These are phyloP conservation scores for Ulmus americana DNA, from an alignment of 331 rosid species.

Conservation along the genomic window DNA sequence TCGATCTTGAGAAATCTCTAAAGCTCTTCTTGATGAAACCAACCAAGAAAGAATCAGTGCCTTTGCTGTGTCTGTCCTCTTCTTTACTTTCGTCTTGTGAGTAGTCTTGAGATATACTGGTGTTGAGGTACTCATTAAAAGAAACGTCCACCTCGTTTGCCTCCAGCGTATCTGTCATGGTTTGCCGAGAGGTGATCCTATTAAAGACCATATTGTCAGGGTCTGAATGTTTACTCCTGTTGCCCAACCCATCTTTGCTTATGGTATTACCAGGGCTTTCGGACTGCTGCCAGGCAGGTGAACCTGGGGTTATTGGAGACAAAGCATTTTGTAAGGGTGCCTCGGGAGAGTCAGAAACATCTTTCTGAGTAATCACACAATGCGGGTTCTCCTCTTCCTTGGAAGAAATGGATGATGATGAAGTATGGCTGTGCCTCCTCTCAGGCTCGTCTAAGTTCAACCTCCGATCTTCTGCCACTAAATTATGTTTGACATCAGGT, in stretches of 20 bases:
- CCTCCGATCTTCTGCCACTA: slow-evolving; percentile 20
- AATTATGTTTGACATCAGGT: slow-evolving; percentile 4
- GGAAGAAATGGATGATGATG: slow-evolving; percentile 26
- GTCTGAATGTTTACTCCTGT: slow-evolving; percentile 12
- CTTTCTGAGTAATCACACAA: slow-evolving; percentile 5
- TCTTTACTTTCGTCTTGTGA: slow-evolving; percentile 29
- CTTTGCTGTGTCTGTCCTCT: slow-evolving; percentile 29
- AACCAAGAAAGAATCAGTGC: slow-evolving; percentile 22
- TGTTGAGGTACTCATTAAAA: slow-evolving; percentile 30
- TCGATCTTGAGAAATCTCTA: slow-evolving; percentile 31
- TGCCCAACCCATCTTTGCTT: slow-evolving; percentile 16
- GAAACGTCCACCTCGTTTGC: slow-evolving; percentile 31
- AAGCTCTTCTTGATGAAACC: slow-evolving; percentile 33
- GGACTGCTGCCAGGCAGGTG: slow-evolving; percentile 20
- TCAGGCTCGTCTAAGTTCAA: slow-evolving; percentile 18
- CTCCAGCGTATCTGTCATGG: slow-evolving; percentile 21
- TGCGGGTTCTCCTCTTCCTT: slow-evolving; percentile 20
- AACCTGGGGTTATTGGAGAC: slow-evolving; percentile 21
- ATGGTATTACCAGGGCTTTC: slow-evolving; percentile 17
- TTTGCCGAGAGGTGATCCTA: slow-evolving; percentile 11
- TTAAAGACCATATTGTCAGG: slow-evolving; percentile 16
- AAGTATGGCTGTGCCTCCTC: slow-evolving; percentile 16
- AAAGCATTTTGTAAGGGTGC: slow-evolving; percentile 8
- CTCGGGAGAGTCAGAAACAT: slow-evolving; percentile 20
- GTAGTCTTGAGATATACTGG: slow-evolving; percentile 27